Base-by-base conservation (phyloP, 306 rosid species). In the Trichosanthes truncata region DNA sequence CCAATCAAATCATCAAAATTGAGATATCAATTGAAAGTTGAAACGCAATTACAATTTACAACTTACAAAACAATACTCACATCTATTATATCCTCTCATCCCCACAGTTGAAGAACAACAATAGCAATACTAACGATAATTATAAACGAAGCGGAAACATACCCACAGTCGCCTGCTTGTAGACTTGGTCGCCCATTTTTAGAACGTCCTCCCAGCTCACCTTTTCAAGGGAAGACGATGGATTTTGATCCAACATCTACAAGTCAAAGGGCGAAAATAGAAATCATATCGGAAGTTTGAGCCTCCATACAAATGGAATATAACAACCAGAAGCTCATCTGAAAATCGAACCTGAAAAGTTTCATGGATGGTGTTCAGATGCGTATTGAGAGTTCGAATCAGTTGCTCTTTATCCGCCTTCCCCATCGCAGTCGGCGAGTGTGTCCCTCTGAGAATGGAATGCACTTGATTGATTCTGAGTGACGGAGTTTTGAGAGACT, bases 131-230 rank as follows among this genome's bases (percentile, higher is more conserved):
- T 33, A 33, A 33, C 10, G 14, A 17, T 35, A 35, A 65, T 35
- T 12, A 65, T 7, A 65, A 65, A 65, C 46, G 29, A 52, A 20
- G 35, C 18, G 15, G 23, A 29, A 33, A 41, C 43, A 26, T 87
- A 95, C 98, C 95, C 57, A 86, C 86, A 74, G 97, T 95, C 0
- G 99, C 99, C 69, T 95, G 97, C 81, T 89, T 92, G 3, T 90
- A 89, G 80, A 95, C 89, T 78, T 89, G 88, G 21, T 93, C 92
- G 2, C 84, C 89, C 91, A 91, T 90, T 76, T 90, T 86, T 5
- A 90, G 17, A 26, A 90, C 92, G 14, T 93, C 91, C 3, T 89
- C 94, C 99, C 99, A 95, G 73, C 69, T 73, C 76, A 91, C 92
- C 89, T 88, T 90, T 74, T 83, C 83, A 17, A 84, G 57, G 59